A percentile compares a stretch with the other conserved stretches of the same genome.
phyloP scores from a whole-genome alignment of 495 filamentous ascomycete genomes.

The Aspergillus panamensis region DNA sequence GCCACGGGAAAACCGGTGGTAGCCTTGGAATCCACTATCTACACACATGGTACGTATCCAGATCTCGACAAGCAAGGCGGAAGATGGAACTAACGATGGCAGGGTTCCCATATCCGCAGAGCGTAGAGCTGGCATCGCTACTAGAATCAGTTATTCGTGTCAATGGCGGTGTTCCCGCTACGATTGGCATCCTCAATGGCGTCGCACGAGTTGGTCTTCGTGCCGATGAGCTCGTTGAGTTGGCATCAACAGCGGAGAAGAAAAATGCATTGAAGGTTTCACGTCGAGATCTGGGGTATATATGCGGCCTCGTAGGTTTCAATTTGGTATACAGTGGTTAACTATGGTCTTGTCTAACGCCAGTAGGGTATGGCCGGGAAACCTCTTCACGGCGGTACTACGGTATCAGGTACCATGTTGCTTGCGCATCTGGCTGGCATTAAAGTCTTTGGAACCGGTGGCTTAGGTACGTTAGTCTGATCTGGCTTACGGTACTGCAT shows the following conservation, averaged over 20 bases:
- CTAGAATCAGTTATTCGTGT: slow-evolving; percentile 74
- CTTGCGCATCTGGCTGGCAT: slow-evolving; percentile 86
- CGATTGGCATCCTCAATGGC: slow-evolving; percentile 79
- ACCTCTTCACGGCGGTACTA: slow-evolving; percentile 81
- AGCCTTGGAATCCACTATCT: slow-evolving; percentile 89
- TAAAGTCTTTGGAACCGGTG: slow-evolving; percentile 84
- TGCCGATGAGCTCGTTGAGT: slow-evolving; percentile 62
- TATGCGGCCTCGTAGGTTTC: slow-evolving; percentile 67
- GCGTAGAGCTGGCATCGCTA: slow-evolving; percentile 61
- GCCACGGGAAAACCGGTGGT: slow-evolving; percentile 73
- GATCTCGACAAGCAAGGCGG: background rate
- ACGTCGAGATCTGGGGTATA: slow-evolving; percentile 76
- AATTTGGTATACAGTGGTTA: background rate
- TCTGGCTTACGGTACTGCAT: slow-evolving; percentile 15
- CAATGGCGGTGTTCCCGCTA: slow-evolving; percentile 87
- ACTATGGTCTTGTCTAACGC: background rate
- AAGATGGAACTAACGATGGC: slow-evolving; percentile 27
- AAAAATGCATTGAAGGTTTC: slow-evolving; percentile 74
- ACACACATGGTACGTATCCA: slow-evolving; percentile 63
- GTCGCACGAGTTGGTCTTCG: slow-evolving; percentile 74
- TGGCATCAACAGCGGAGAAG: slow-evolving; percentile 62
- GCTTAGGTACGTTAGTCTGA: slow-evolving; percentile 36
- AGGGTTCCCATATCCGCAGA: slow-evolving; percentile 85
- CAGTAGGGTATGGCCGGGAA: slow-evolving; percentile 58
- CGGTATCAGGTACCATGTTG: slow-evolving; percentile 88